Base-by-base conservation (phyloP, 2,329 filamentous ascomycete species). In the Phialophora expanda region DNA sequence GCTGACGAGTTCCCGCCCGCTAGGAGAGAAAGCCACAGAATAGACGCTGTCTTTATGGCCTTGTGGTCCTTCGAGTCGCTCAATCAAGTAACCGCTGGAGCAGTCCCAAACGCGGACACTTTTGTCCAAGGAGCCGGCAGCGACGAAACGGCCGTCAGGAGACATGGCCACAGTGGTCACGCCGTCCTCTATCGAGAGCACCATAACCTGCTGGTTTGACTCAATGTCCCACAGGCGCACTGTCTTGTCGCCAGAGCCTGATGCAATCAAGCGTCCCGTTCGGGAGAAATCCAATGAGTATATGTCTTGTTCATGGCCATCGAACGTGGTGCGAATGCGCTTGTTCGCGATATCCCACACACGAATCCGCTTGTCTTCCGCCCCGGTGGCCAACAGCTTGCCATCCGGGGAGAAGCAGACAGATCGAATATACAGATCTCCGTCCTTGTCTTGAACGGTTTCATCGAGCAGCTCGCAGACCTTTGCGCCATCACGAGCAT, bases 381-480 rank as follows among this genome's bases (percentile, higher is more conserved):
- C 95, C 76, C 95, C 95, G 17, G 95, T 99, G 4, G 95, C 95
- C 38, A 99, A 86, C 74, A 92, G 97, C 75, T 90, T 90, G 67
- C 95, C 94, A 77, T 98, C 93, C 12, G 95, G 95, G 76, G 94
- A 98, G 84, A 99, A 99, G 84, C 95, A 99, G 62, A 99, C 95
- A 74, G 94, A 98, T 73, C 95, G 85, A 73, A 99, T 99, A 79
- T 98, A 99, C 34, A 99, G 84, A 79, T 99, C 95, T 30, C 94
- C 93, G 62, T 91, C 89, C 73, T 93, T 89, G 71, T 96, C 92
- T 55, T 68, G 64, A 54, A 93, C 91, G 54, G 85, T 90, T 73
- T 94, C 90, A 74, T 99, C 95, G 78, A 97, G 92, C 38, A 98
- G 83, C 66, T 95, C 90, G 71, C 92, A 95, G 61, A 98, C 88